Base-by-base conservation (phyloP, 2,329 filamentous ascomycete genomes). In the Xylariales sp. region DNA sequence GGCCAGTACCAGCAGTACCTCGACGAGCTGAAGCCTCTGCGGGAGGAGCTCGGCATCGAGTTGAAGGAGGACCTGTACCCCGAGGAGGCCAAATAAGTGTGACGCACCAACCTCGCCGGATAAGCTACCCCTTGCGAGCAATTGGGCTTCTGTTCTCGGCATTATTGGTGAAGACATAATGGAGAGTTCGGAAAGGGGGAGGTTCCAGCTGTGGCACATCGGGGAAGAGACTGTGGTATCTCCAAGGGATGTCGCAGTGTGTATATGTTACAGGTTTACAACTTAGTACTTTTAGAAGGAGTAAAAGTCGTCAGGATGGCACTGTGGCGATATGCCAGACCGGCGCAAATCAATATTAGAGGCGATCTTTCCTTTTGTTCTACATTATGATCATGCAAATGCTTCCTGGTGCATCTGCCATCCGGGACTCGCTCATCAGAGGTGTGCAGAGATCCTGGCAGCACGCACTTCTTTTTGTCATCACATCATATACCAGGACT, bases 1-100 rank as follows among this genome's bases (percentile, higher is more conserved):
- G 80, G 81, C 60, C 93, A 98, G 75, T 98, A 98, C 74, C 79
- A 96, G 61, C 85, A 95, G 74, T 96, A 95, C 71, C 82, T 98
- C 45, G 77, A 87, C 61, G 88, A 95, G 74, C 88, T 98, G 54
- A 88, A 95, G 76, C 76, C 84, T 49, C 76, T 97, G 59, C 84
- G 90, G 58, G 88, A 95, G 76, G 91, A 97, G 74, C 82, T 97
- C 48, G 91, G 91, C 55, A 81, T 97, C 56, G 73, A 80, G 51
- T 78, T 96, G 56, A 95, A 93, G 77, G 91, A 97, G 77, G 82
- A 88, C 59, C 76, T 97, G 65, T 97, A 89, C 72, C 89, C 91
- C 43, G 76, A 81, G 62, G 62, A 65, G 56, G 61, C 71, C 59
- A 66, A 70, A 53, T 61, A 62, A 42, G 40, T 35, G 4, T 20